Percentiles rank a stretch among this genome's conserved stretches.
Conservation (phyloP, 805 yeast species). For the Teunomyces lycoperdinae region DNA sequence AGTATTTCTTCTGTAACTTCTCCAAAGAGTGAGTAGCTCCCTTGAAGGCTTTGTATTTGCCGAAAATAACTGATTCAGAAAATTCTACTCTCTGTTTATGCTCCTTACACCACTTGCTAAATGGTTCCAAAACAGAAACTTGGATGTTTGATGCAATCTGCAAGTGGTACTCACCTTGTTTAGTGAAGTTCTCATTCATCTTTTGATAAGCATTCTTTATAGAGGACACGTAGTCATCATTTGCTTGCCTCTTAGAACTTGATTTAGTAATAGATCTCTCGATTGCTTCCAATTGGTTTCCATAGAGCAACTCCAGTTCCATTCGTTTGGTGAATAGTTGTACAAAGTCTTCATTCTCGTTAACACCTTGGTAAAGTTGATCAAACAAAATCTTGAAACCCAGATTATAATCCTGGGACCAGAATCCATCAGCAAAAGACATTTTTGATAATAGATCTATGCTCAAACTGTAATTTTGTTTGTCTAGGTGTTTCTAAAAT, state of each 20-base stretch:
- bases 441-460: conserved; percentile 12
- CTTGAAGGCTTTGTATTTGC: conserved; percentile 52
- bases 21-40: conserved; percentile 47
- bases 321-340: conserved; percentile 64
- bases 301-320: conserved; percentile 69
- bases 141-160: conserved; percentile 62
- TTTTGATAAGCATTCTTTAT: conserved; percentile 62
- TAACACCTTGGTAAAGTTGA: conserved; percentile 58
- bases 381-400: conserved; percentile 52
- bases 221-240: conserved; percentile 62
- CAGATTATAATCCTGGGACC: conserved; percentile 65
- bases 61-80: conserved; percentile 52
- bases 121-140: conserved; percentile 63
- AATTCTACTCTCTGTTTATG: conserved; percentile 65
- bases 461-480: neutral
- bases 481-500: neutral
- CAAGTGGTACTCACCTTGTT: conserved; percentile 58
- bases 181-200: conserved; percentile 49
- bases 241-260: conserved; percentile 36
- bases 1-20: conserved; percentile 63
- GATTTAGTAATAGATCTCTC: conserved; percentile 39
- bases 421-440: conserved; percentile 74
- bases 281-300: conserved; percentile 48
- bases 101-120: conserved; percentile 69
- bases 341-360: conserved; percentile 68